Percentiles rank a stretch among this genome's conserved stretches.
Conservation (phyloP, 192 early-diverging fungal genomes). For the Coemansia sp. region DNA sequence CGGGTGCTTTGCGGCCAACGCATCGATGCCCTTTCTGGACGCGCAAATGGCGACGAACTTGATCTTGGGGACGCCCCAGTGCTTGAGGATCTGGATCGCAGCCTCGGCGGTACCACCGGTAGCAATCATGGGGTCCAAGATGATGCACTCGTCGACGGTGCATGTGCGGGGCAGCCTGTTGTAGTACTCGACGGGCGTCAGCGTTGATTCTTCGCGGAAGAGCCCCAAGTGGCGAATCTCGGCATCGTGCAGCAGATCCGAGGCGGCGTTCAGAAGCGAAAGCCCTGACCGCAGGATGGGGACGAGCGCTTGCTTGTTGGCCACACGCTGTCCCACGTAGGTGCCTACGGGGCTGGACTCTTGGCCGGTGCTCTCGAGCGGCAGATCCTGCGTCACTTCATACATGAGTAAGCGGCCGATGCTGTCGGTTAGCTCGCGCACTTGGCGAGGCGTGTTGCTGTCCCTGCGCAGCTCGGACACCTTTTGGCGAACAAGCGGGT, state of each 20-base stretch:
- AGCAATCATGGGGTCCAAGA: conserved; percentile 82
- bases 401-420: conserved; percentile 61
- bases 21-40: conserved; percentile 55
- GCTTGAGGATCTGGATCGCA: conserved; percentile 71
- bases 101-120: conserved; percentile 79
- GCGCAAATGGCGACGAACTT: conserved; percentile 68
- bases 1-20: conserved; percentile 47
- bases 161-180: conserved; percentile 79
- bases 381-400: conserved; percentile 59
- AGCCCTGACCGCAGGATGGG: conserved; percentile 68
- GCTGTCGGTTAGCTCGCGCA: conserved; percentile 58
- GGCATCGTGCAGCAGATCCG: conserved; percentile 68
- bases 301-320: conserved; percentile 55
- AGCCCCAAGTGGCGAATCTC: conserved; percentile 75
- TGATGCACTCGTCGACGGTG: conserved; percentile 65
- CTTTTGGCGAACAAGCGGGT: conserved; percentile 62
- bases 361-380: conserved; percentile 13
- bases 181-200: conserved; percentile 91
- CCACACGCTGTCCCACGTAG: conserved; percentile 47
- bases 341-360: conserved; percentile 55
- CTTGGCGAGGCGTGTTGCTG: conserved; percentile 46
- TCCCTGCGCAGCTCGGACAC: conserved; percentile 58
- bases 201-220: conserved; percentile 75
- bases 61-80: conserved; percentile 76
- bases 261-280: conserved; percentile 55